phyloP scores from a whole-genome alignment of 1,139 yeast species.

The Suhomyces choctaworum region DNA sequence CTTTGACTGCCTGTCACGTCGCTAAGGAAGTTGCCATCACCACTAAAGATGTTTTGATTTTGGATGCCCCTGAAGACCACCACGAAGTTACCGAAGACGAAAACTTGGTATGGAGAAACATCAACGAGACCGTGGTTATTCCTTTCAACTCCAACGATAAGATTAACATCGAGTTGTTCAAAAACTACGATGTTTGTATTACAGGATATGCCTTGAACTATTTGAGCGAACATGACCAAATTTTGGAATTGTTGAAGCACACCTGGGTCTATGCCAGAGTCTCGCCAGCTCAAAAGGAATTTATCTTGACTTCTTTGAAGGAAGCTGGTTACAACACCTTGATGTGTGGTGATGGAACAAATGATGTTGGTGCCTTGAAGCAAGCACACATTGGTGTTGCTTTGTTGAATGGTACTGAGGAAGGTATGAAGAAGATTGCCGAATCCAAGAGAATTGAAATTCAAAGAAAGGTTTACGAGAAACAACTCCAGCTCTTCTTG shows the following conservation, averaged over 20 bases:
- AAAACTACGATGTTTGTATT: conserved; percentile 80
- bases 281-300: conserved; percentile 94
- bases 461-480: conserved; percentile 69
- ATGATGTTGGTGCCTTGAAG: conserved; percentile 98
- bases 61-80: conserved; percentile 80
- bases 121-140: conserved; percentile 69
- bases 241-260: conserved; percentile 73
- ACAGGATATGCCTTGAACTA: conserved; percentile 88
- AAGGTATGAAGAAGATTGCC: conserved; percentile 84
- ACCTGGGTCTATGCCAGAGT: conserved; percentile 99
- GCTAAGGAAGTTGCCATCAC: conserved; percentile 91
- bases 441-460: conserved; percentile 75
- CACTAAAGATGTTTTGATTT: conserved; percentile 73
- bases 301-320: conserved; percentile 78
- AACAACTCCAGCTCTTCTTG: conserved; percentile 74
- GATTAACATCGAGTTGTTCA: conserved; percentile 59
- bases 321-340: conserved; percentile 88
- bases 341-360: conserved; percentile 99
- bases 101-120: conserved; percentile 78
- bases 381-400: conserved; percentile 99
- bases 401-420: conserved; percentile 93
- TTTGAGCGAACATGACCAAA: conserved; percentile 62
- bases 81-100: conserved; percentile 54
- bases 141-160: conserved; percentile 66
- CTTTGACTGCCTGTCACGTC: conserved; percentile 96